phyloP scores from a whole-genome alignment of 495 filamentous ascomycete genomes.

The Podospora anserina region DNA sequence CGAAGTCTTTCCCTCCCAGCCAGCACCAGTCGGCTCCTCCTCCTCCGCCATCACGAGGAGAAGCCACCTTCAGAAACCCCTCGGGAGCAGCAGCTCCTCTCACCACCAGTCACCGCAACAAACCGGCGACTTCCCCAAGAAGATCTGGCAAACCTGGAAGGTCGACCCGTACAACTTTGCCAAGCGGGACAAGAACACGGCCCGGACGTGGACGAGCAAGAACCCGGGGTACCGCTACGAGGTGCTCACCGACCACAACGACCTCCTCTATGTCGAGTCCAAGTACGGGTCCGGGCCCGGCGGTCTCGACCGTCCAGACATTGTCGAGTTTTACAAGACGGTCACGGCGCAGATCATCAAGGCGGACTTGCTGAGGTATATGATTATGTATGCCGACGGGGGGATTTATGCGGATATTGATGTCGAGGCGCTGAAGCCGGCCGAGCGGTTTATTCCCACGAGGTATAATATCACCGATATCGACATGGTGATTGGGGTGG shows the following conservation, averaged over 20 bases:
- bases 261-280: conserved; percentile 52
- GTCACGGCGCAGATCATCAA: conserved; percentile 58
- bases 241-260: conserved; percentile 58
- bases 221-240: conserved; percentile 60
- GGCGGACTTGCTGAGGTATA: conserved; percentile 55
- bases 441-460: conserved; percentile 48
- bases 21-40: background rate
- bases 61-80: conserved; percentile 7
- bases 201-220: conserved; percentile 53
- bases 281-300: conserved; percentile 52
- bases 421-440: conserved; percentile 47
- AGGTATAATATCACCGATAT: conserved; percentile 46
- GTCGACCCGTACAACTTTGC: conserved; percentile 53
- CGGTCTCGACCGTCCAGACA: conserved; percentile 55
- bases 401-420: conserved; percentile 57
- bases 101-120: background rate
- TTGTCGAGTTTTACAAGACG: conserved; percentile 51
- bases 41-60: conserved; percentile 9
- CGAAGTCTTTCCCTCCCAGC: conserved; percentile 25
- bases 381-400: conserved; percentile 54
- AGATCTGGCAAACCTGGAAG: conserved; percentile 66
- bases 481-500: conserved; percentile 59
- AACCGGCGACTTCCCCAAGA: conserved; percentile 23
- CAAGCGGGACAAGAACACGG: conserved; percentile 46
- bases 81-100: background rate